Conservation (phyloP, 129 eudicot species). For the Solidago caesia region DNA sequence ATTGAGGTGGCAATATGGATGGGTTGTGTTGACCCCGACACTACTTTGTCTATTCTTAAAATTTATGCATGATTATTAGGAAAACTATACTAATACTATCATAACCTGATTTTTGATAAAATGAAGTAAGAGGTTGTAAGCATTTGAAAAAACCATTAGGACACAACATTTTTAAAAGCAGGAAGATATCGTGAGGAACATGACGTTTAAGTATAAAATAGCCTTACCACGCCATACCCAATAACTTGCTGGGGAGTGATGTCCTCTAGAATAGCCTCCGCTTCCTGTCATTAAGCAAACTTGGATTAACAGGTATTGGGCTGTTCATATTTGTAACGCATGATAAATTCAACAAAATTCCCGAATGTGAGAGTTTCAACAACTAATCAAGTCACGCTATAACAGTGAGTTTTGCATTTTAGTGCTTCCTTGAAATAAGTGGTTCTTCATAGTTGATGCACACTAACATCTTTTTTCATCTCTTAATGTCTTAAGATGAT, state of each 20-base stretch:
- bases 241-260: constrained; percentile 66
- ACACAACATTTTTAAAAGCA: not conserved
- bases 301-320: constrained; percentile 23
- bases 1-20: constrained; percentile 8
- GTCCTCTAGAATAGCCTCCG: constrained; percentile 83
- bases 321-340: constrained; percentile 10
- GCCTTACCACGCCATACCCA: constrained; percentile 76
- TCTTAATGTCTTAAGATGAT: not conserved
- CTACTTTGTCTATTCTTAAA: not conserved
- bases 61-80: not conserved
- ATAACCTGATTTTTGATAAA: not conserved
- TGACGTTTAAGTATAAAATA: constrained; percentile 1
- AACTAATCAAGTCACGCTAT: too few relatives aligned
- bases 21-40: not conserved
- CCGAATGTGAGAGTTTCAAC: too few relatives aligned
- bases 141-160: not conserved
- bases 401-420: too few relatives aligned
- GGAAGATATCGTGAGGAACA: constrained; percentile 5
- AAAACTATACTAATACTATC: not conserved
- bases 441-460: not conserved
- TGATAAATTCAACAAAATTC: not conserved
- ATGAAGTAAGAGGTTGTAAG: not conserved
- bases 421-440: not conserved
- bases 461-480: not conserved
- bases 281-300: constrained; percentile 55